Evolutionary conservation across 169 alveolate genomes (phyloP), one percentile per base, ranked within the genome.

Genomic region (Plasmodium yoelii): DNA sequence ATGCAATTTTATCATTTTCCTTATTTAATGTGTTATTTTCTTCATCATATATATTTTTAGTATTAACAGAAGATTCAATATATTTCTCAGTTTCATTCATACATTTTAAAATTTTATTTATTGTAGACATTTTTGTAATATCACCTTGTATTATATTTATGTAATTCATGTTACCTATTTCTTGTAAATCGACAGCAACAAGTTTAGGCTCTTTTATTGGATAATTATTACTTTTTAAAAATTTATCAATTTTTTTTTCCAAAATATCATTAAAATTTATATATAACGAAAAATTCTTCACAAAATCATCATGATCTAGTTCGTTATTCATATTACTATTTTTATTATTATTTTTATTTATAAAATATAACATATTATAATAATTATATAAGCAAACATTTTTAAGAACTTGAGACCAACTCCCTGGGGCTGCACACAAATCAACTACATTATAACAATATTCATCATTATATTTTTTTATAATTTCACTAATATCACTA

Each of bases 401-500:
- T 9, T 88, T 88, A 42, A 96, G 63, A 69, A 98, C 99, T 92
- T 98, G 98, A 4, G 98, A 95, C 99, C 99, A 98, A 87, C 99
- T 97, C 10, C 99, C 99, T 0, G 99, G 99, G 1, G 99, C 99
- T 5, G 99, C 99, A 90, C 99, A 98, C 68, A 98, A 90, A 90
- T 98, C 99, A 15, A 98, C 98, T 34, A 96, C 98, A 80, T 98
- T 96, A 9, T 61, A 82, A 51, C 93, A 88, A 90, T 87, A 93
- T 10, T 90, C 22, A 19, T 90, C 91, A 69, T 75, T 63, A 19
- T 91, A 69, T 22, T 84, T 72, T 12, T 84, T 34, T 15, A 82
- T 49, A 49, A 87, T 73, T 46, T 71, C 84, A 0, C 73, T 71
- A 71, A 61, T 77, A 19, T 60, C 73, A 34, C 39, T 86, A 55